Percentiles rank a stretch among this genome's conserved stretches.
Conservation (phyloP, 371 early-diverging fungal species). For the Apophysomyces ossiformis region DNA sequence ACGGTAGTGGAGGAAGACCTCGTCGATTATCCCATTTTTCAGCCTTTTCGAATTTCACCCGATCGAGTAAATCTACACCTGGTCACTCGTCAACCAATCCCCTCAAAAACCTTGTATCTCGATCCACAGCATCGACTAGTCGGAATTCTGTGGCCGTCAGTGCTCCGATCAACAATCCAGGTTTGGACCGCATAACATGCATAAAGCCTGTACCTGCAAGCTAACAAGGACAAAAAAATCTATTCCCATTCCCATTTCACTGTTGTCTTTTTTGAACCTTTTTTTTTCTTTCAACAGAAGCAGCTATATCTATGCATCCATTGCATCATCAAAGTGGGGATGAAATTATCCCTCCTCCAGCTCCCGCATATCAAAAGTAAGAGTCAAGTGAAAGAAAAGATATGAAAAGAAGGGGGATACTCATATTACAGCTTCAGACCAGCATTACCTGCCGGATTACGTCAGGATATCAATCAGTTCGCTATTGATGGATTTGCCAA, state of each 20-base stretch:
- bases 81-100: constrained; percentile 16
- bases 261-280: not conserved
- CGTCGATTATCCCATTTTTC: constrained; percentile 42
- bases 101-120: constrained; percentile 34
- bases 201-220: not conserved
- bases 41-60: constrained; percentile 28
- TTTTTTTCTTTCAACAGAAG: constrained; percentile 36
- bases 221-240: not conserved
- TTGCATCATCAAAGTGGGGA: constrained; percentile 24
- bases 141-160: constrained; percentile 29
- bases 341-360: not conserved
- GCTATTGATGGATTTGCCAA: constrained; percentile 91
- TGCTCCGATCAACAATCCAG: constrained; percentile 34
- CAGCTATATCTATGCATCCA: constrained; percentile 56
- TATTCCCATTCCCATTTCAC: constrained; percentile 10
- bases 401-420: not conserved
- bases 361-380: constrained; percentile 17
- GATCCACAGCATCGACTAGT: constrained; percentile 21
- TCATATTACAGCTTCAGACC: constrained; percentile 28
- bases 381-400: not conserved
- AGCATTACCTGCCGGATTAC: constrained; percentile 65
- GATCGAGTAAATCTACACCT: constrained; percentile 27
- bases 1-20: constrained; percentile 17
- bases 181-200: constrained; percentile 15
- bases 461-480: constrained; percentile 79